Percentiles rank a stretch among this genome's conserved stretches.
phyloP scores from a whole-genome alignment of 352 stramenopile genomes.

The Phytophthora capsici region DNA sequence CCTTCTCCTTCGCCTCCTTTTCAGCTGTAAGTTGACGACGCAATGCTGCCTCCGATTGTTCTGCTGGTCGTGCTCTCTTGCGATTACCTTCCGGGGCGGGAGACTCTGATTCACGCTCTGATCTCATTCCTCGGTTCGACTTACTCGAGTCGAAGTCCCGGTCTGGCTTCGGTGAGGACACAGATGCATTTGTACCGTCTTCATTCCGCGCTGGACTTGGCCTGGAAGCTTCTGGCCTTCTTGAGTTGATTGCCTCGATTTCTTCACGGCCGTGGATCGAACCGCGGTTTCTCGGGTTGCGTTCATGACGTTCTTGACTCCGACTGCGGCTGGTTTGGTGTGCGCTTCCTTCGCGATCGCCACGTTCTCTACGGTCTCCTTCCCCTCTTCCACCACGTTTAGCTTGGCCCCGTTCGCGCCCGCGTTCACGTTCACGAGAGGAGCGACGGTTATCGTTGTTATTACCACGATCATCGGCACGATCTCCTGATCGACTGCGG shows the following conservation, averaged over 20 bases:
- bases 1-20: slow-evolving; percentile 57
- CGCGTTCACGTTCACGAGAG: slow-evolving; percentile 40
- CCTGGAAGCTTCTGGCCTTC: slow-evolving; percentile 16
- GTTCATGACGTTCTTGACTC: slow-evolving; percentile 39
- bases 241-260: slow-evolving; percentile 10
- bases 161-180: slow-evolving; percentile 23
- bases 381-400: slow-evolving; percentile 33
- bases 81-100: slow-evolving; percentile 16
- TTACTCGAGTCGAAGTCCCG: slow-evolving; percentile 14
- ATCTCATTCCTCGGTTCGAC: slow-evolving; percentile 20
- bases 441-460: slow-evolving; percentile 32
- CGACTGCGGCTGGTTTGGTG: slow-evolving; percentile 28
- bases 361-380: slow-evolving; percentile 27
- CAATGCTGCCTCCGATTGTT: slow-evolving; percentile 69
- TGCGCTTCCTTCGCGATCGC: slow-evolving; percentile 15
- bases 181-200: slow-evolving; percentile 18
- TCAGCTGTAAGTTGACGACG: slow-evolving; percentile 79
- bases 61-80: slow-evolving; percentile 61
- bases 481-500: slow-evolving; percentile 52
- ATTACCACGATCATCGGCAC: slow-evolving; percentile 30
- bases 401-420: slow-evolving; percentile 33
- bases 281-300: slow-evolving; percentile 23
- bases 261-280: slow-evolving; percentile 29
- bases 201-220: slow-evolving; percentile 23
- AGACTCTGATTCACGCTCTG: slow-evolving; percentile 36